Percentiles rank a stretch among this genome's conserved stretches.
Conservation (phyloP, 2,329 filamentous ascomycete species). For the Rhytidhysteron rufulum region DNA sequence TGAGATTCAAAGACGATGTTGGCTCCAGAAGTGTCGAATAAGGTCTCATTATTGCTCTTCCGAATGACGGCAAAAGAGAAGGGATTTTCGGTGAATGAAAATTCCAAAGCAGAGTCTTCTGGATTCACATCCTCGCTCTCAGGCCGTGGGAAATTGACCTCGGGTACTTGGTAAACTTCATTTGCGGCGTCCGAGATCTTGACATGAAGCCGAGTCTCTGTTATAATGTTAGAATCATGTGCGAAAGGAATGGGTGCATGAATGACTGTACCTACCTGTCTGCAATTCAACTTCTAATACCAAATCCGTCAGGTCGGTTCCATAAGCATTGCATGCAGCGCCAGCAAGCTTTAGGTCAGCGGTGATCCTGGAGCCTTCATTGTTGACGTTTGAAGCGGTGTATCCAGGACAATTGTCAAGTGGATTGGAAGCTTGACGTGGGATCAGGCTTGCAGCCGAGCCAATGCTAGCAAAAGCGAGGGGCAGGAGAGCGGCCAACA, state of each 20-base stretch:
- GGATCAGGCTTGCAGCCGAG: background rate
- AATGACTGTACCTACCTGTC: conserved; percentile 42
- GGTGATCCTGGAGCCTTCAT: conserved; percentile 53
- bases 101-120: conserved; percentile 47
- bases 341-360: conserved; percentile 70
- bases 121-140: conserved; percentile 25
- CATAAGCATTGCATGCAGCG: conserved; percentile 56
- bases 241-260: conserved; percentile 4
- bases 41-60: conserved; percentile 52
- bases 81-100: conserved; percentile 53
- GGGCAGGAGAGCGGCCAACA: background rate
- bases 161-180: conserved; percentile 70
- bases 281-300: conserved; percentile 59
- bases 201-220: conserved; percentile 65
- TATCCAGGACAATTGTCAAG: conserved; percentile 60
- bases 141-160: conserved; percentile 63
- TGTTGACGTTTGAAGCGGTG: conserved; percentile 56
- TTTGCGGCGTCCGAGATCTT: conserved; percentile 66
- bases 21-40: conserved; percentile 68
- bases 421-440: background rate
- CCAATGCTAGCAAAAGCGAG: background rate
- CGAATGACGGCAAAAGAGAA: conserved; percentile 65
- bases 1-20: conserved; percentile 71
- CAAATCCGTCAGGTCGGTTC: conserved; percentile 52
- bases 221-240: background rate